Conservation (phyloP, 371 early-diverging fungal species). For the Coemansia sp. region DNA sequence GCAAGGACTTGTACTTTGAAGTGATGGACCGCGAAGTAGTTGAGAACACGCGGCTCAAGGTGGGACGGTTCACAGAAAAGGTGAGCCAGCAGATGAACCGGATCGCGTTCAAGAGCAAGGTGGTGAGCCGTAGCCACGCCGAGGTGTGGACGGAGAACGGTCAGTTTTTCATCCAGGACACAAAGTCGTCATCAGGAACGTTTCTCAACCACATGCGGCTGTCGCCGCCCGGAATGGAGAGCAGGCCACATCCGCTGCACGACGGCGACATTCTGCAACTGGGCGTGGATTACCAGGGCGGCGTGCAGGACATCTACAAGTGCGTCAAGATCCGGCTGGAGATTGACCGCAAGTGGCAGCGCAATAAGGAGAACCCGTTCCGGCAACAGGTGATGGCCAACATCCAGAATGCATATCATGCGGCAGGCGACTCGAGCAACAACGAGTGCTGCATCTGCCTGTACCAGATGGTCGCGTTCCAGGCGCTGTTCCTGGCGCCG, state of each 20-base stretch:
- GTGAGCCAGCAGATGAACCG: conserved; percentile 62
- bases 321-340: conserved; percentile 82
- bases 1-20: conserved; percentile 75
- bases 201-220: conserved; percentile 91
- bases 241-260: conserved; percentile 72
- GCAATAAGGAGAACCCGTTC: conserved; percentile 57
- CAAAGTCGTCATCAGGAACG: conserved; percentile 92
- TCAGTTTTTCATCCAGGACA: conserved; percentile 88
- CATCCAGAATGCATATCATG: conserved; percentile 51
- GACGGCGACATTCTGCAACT: conserved; percentile 92
- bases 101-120: conserved; percentile 89
- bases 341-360: conserved; percentile 70
- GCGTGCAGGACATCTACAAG: conserved; percentile 68
- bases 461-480: conserved; percentile 82
- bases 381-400: conserved; percentile 53
- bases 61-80: conserved; percentile 80
- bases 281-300: conserved; percentile 96
- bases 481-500: conserved; percentile 91
- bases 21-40: conserved; percentile 77
- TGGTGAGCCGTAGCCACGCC: conserved; percentile 89
- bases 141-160: conserved; percentile 85
- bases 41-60: conserved; percentile 66
- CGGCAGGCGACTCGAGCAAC: conserved; percentile 37
- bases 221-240: conserved; percentile 82
- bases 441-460: conserved; percentile 95